Base-by-base conservation (phyloP, 306 rosid genomes). In the Echinosophora koreensis region DNA sequence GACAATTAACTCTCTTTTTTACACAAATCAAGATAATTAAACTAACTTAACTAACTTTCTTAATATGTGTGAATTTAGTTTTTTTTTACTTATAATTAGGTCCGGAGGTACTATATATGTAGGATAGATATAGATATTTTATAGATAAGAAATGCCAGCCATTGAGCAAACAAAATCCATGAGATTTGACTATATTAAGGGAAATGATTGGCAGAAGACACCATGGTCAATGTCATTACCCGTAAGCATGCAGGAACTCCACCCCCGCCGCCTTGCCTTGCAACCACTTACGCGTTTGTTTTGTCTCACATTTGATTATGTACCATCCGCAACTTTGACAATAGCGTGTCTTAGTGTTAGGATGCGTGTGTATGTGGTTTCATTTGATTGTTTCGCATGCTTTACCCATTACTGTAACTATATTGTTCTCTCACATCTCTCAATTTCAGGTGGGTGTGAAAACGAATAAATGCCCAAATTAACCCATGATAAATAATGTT, bases 91-190 rank as follows among this genome's bases (percentile, higher is more conserved):
- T n/a, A n/a, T n/a, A n/a, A n/a, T n/a, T n/a, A n/a, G n/a, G n/a
- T n/a, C n/a, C n/a, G n/a, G n/a, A n/a, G n/a, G n/a, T n/a, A n/a
- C n/a, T n/a, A n/a, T n/a, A n/a, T n/a, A 22, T 22, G 1, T 22
- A 22, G 22, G 22, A 22, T 22, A 22, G n/a, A n/a, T n/a, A n/a
- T 30, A 44, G 9, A 50, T 49, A 35, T 68, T 39, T 39, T 4
- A 73, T 35, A 6, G 35, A 59, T 60, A 49, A 35, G 50, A 68
- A 55, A 55, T 68, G 85, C 39, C 28, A 69, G 37, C 69, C 78
- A 82, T 77, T 46, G 50, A 76, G 85, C 70, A 82, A 42, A 76
- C 70, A 81, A 61, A 62, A 77, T 82, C 78, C 69, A 71, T 76
- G 27, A 82, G 79, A 70, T 76, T 76, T 82, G 85, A 82, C 82